These are phyloP conservation scores for Solanum virginianum DNA, from an alignment of 257 asterid genomes.

Conservation along the genomic window DNA sequence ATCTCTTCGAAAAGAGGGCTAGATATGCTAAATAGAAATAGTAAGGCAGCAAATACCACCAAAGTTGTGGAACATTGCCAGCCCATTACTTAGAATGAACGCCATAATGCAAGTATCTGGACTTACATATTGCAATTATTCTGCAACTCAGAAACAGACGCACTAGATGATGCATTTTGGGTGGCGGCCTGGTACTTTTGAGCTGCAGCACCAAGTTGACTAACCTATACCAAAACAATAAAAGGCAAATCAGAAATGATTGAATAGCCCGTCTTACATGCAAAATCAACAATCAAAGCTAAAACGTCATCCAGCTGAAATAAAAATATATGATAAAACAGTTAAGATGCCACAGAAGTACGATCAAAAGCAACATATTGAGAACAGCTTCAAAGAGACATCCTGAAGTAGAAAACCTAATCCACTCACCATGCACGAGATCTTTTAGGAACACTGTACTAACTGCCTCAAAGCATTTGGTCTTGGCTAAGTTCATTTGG, in stretches of 20 bases:
- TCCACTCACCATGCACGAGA: neutral
- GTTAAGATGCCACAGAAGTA: neutral
- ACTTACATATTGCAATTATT: constrained; percentile 93
- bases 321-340: neutral
- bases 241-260: neutral
- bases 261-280: neutral
- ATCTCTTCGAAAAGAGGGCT: neutral
- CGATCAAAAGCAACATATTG: neutral
- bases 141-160: constrained; percentile 76
- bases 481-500: no score
- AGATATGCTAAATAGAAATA: neutral
- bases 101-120: neutral
- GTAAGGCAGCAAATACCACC: neutral
- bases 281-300: neutral
- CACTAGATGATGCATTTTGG: constrained; percentile 52
- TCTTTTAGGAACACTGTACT: neutral
- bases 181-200: constrained; percentile 92
- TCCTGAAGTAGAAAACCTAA: neutral
- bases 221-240: constrained; percentile 33
- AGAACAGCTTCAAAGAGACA: neutral
- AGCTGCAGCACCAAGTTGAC: constrained; percentile 95
- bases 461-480: neutral
- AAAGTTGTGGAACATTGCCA: neutral
- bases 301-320: neutral
- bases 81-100: neutral